Base-by-base conservation (phyloP, 2,329 filamentous ascomycete genomes). In the Periconia sp. region DNA sequence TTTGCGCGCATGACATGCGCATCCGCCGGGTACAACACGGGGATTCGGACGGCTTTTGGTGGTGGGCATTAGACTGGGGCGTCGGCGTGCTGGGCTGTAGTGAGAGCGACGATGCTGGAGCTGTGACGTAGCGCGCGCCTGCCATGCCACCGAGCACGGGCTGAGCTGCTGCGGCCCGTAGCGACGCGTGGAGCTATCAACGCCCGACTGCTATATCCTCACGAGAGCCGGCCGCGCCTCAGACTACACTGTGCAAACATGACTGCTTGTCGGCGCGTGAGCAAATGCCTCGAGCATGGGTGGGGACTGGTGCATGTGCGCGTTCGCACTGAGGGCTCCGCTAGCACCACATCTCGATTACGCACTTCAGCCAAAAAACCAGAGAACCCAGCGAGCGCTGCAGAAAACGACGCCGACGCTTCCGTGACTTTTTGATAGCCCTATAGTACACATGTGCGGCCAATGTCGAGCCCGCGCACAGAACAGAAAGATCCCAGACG, bases 1-100 rank as follows among this genome's bases (percentile, higher is more conserved):
- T 84, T 84, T 69, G 76, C 75, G 65, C 78, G 77, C 74, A 80
- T 80, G 13, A 25, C 35, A 19, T 28, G 36, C 39, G 18, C 36
- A 28, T 5, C 21, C 16, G 26, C 24, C 22, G 30, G n/a, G n/a
- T n/a, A n/a, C n/a, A n/a, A n/a, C n/a, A n/a, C 23, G 12, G 8
- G 25, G 25, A 12, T 28, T 28, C 25, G 25, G 25, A n/a, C 17
- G 4, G 31, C 11, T 10, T 13, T n/a, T 18, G 21, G 30, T 33
- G 30, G 30, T 33, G 30, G 21, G n/a, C 3, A 22, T 36, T n/a
- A n/a, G 19, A 3, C 16, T 5, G 12, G 33, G 16, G 33, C 19
- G 12, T 28, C 11, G 16, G 22, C 12, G 49, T 48, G 52, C 52
- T 48, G 54, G n/a, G n/a, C n/a, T n/a, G n/a, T n/a, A n/a, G n/a